Evolutionary conservation across 192 early-diverging fungal species (phyloP).

Genomic region (Mortierella alpina): DNA sequence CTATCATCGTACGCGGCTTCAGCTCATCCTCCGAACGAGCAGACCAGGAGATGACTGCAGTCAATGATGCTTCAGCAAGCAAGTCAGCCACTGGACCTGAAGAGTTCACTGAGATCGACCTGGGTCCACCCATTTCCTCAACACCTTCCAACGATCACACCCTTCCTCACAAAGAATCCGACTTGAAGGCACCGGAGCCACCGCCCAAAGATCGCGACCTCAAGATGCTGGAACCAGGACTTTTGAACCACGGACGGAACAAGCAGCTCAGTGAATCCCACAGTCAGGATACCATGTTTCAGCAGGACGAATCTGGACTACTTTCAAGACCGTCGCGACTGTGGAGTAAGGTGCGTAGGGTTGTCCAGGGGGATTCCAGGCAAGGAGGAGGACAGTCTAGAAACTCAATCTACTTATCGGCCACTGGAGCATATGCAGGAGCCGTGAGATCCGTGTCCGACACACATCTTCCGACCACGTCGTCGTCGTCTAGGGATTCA

Average conservation of each 20-base stretch:
- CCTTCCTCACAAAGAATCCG: too few species aligned
- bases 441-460: conserved; percentile 25
- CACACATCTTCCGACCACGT: conserved; percentile 12
- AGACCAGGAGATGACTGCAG: background rate
- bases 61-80: background rate
- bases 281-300: background rate
- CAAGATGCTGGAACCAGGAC: too few species aligned
- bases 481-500: too few species aligned
- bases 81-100: background rate
- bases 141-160: too few species aligned
- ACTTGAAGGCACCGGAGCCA: too few species aligned
- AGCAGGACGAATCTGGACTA: background rate
- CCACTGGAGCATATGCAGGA: background rate
- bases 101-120: conserved; percentile 3
- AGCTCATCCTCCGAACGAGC: conserved; percentile 4
- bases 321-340: conserved; percentile 17
- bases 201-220: too few species aligned
- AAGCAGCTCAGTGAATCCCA: background rate
- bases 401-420: conserved; percentile 25
- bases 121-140: background rate
- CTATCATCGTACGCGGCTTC: conserved; percentile 33
- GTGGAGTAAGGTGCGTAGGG: conserved; percentile 32
- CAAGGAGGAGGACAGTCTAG: background rate
- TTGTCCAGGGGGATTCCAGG: conserved; percentile 22
- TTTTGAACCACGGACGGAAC: background rate